A percentile compares a stretch with the other conserved stretches of the same genome.
Conservation (phyloP, 768 basidiomycete species). For the Hirschioporus abietinus region DNA sequence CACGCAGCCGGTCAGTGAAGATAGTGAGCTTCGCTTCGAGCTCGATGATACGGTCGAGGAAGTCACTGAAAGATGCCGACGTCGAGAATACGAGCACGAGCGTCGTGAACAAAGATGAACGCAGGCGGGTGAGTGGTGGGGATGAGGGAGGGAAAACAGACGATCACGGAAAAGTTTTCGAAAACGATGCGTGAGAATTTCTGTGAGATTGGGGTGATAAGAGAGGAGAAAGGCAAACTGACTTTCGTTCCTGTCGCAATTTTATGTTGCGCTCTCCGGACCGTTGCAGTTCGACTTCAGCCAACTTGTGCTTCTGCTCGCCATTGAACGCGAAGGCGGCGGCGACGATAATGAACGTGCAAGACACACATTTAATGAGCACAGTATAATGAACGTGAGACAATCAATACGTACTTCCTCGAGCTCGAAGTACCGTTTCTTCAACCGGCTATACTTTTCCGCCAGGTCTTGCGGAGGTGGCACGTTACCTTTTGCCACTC, state of each 20-base stretch:
- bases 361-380: neutral
- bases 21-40: slow-evolving; percentile 39
- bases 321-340: neutral
- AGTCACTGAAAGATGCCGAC: slow-evolving; percentile 29
- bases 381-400: neutral
- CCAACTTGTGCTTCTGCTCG: slow-evolving; percentile 54
- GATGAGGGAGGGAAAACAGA: slow-evolving; percentile 3
- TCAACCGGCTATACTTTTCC: slow-evolving; percentile 64
- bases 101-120: neutral
- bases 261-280: slow-evolving; percentile 61
- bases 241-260: slow-evolving; percentile 62
- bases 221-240: slow-evolving; percentile 21
- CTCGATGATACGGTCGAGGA: slow-evolving; percentile 58
- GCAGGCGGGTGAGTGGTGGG: neutral
- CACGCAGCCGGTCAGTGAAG: slow-evolving; percentile 14
- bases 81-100: neutral
- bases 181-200: slow-evolving; percentile 2
- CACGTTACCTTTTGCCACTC: slow-evolving; percentile 19
- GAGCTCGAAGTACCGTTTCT: slow-evolving; percentile 60
- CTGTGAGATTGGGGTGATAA: neutral
- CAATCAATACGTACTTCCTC: slow-evolving; percentile 36
- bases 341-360: neutral
- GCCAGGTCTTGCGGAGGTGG: slow-evolving; percentile 32
- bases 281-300: slow-evolving; percentile 46
- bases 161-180: slow-evolving; percentile 11